phyloP scores from a whole-genome alignment of 352 stramenopile species.

The Phytophthora agathidicida region DNA sequence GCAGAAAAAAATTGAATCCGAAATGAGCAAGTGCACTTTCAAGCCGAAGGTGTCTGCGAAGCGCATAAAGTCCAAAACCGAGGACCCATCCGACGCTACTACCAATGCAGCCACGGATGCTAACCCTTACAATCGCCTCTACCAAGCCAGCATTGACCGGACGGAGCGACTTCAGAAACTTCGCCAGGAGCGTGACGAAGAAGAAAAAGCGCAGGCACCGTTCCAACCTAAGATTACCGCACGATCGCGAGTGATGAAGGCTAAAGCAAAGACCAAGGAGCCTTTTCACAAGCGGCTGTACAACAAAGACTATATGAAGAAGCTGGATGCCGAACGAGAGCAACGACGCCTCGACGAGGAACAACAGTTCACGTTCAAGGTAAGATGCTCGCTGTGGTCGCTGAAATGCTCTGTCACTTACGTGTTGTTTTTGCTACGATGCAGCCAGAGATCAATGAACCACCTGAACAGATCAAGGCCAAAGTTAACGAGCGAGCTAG shows the following conservation, averaged over 20 bases:
- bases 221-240: slow-evolving; percentile 67
- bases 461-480: slow-evolving; percentile 60
- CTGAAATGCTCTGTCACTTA: slow-evolving; percentile 12
- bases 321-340: slow-evolving; percentile 64
- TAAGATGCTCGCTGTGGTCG: slow-evolving; percentile 21
- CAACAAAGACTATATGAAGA: slow-evolving; percentile 80
- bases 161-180: slow-evolving; percentile 67
- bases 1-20: slow-evolving; percentile 72
- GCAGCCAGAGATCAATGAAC: slow-evolving; percentile 63
- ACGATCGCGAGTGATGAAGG: slow-evolving; percentile 30
- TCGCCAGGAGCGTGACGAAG: slow-evolving; percentile 67
- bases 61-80: slow-evolving; percentile 43
- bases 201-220: slow-evolving; percentile 59
- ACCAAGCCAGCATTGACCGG: slow-evolving; percentile 66
- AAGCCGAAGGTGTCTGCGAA: slow-evolving; percentile 67
- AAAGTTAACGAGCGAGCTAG: slow-evolving; percentile 67
- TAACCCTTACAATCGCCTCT: slow-evolving; percentile 73
- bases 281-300: slow-evolving; percentile 82
- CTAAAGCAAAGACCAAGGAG: slow-evolving; percentile 42
- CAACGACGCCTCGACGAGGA: slow-evolving; percentile 79
- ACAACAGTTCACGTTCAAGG: slow-evolving; percentile 79
- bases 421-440: slow-evolving; percentile 5
- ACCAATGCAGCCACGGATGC: slow-evolving; percentile 15
- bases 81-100: slow-evolving; percentile 4
- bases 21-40: slow-evolving; percentile 72